phyloP scores from a whole-genome alignment of 2,329 filamentous ascomycete species.

The Aspergillus oerlinghausenensis region DNA sequence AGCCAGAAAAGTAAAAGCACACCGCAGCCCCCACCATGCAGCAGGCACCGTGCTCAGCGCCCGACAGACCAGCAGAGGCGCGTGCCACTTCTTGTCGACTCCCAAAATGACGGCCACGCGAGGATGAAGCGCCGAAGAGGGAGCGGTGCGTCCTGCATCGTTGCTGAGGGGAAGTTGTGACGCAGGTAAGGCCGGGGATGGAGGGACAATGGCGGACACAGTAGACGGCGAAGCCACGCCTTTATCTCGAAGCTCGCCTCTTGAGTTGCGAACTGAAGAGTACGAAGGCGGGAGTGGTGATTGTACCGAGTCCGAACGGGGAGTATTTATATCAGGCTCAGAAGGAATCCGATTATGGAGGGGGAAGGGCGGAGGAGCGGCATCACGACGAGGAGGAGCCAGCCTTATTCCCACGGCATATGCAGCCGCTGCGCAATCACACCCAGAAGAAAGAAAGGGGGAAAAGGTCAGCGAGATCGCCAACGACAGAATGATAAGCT shows the following conservation, averaged over 20 bases:
- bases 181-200: slow-evolving; percentile 27
- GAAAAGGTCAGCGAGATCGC: neutral
- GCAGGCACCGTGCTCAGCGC: slow-evolving; percentile 67
- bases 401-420: slow-evolving; percentile 37
- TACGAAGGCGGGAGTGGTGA: slow-evolving; percentile 6
- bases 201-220: slow-evolving; percentile 21
- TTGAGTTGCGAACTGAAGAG: slow-evolving; percentile 7
- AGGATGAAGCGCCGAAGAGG: slow-evolving; percentile 56
- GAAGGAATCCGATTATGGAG: slow-evolving; percentile 21
- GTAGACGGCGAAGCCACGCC: slow-evolving; percentile 27
- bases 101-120: slow-evolving; percentile 74
- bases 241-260: slow-evolving; percentile 22
- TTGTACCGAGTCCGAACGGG: slow-evolving; percentile 9
- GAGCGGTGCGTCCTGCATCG: slow-evolving; percentile 24
- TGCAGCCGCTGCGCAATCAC: slow-evolving; percentile 29
- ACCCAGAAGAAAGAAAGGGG: slow-evolving; percentile 1
- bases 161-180: slow-evolving; percentile 25
- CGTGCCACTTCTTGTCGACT: slow-evolving; percentile 67
- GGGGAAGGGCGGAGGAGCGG: slow-evolving; percentile 31
- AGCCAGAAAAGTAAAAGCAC: slow-evolving; percentile 63
- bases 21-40: slow-evolving; percentile 66
- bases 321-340: slow-evolving; percentile 22
- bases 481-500: neutral
- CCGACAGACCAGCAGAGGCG: slow-evolving; percentile 68
- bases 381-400: slow-evolving; percentile 38